phyloP scores from a whole-genome alignment of 2,329 filamentous ascomycete species.

The Aspergillus calidoustus region DNA sequence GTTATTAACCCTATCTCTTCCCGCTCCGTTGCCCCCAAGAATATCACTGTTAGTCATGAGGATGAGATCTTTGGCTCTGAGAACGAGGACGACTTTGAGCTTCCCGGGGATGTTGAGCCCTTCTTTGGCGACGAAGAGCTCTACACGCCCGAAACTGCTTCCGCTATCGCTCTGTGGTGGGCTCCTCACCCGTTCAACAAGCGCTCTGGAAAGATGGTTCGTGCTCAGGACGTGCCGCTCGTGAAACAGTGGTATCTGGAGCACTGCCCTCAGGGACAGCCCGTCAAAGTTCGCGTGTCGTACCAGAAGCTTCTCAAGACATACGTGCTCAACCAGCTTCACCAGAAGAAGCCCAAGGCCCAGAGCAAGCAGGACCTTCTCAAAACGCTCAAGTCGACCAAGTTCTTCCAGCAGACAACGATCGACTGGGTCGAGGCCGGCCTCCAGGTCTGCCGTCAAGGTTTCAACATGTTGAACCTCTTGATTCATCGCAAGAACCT shows the following conservation, averaged over 20 bases:
- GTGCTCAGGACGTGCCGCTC: slow-evolving; percentile 93
- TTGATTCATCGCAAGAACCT: slow-evolving; percentile 98
- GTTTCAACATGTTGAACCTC: slow-evolving; percentile 98
- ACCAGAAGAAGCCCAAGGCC: slow-evolving; percentile 93
- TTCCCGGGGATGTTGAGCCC: slow-evolving; percentile 79
- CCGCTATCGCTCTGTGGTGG: slow-evolving; percentile 96
- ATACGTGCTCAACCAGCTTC: slow-evolving; percentile 93
- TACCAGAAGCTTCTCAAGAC: slow-evolving; percentile 98
- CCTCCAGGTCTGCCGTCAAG: slow-evolving; percentile 95
- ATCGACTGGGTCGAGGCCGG: slow-evolving; percentile 99
- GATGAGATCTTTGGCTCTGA: slow-evolving; percentile 88
- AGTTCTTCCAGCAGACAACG: slow-evolving; percentile 99
- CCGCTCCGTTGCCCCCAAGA: slow-evolving; percentile 89
- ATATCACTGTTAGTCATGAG: slow-evolving; percentile 88
- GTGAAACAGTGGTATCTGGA: slow-evolving; percentile 99
- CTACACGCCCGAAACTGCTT: slow-evolving; percentile 84
- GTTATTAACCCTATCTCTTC: slow-evolving; percentile 97
- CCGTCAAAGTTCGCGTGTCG: slow-evolving; percentile 95
- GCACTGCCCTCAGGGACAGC: slow-evolving; percentile 87
- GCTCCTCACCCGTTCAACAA: slow-evolving; percentile 95
- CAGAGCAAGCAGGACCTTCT: slow-evolving; percentile 93
- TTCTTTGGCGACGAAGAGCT: slow-evolving; percentile 90
- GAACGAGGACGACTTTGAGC: slow-evolving; percentile 80
- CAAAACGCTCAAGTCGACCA: slow-evolving; percentile 88
- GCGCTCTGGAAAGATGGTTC: slow-evolving; percentile 91